Conservation (phyloP, 306 rosid genomes). For the Dryas drummondii region DNA sequence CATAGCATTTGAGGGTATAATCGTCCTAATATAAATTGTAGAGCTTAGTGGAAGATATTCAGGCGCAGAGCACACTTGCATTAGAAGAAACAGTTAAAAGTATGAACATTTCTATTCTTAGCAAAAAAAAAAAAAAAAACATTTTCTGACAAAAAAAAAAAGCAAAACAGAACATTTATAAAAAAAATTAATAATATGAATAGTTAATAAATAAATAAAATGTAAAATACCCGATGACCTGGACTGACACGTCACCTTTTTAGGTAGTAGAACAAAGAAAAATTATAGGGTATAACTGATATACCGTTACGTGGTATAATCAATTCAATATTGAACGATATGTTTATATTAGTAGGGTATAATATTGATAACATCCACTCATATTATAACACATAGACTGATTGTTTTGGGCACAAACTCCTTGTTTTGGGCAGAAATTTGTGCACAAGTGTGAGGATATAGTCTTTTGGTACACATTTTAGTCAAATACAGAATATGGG, state of each 20-base stretch:
- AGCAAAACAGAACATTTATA: neutral
- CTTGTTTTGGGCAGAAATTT: constrained; percentile 4
- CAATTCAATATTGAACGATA: no score
- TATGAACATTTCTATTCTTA: neutral
- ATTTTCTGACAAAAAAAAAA: neutral
- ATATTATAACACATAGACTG: no score
- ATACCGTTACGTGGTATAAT: no score
- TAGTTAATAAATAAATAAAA: no score
- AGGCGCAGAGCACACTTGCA: constrained; percentile 6
- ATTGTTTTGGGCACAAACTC: no score
- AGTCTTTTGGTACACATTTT: neutral
- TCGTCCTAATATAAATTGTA: neutral
- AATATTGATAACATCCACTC: no score
- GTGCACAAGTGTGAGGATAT: no score
- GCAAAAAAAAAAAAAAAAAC: neutral
- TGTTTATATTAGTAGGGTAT: no score
- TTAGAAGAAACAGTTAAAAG: constrained; percentile 22
- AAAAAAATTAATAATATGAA: no score
- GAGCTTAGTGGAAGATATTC: constrained; percentile 17
- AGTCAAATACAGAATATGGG: neutral
- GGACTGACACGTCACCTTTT: neutral
- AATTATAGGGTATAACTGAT: no score
- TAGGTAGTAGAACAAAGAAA: neutral
- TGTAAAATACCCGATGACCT: neutral
- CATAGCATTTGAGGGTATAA: constrained; percentile 7